Evolutionary conservation across 768 basidiomycete genomes (phyloP).

Genomic region (Austroboletus eburneus): DNA sequence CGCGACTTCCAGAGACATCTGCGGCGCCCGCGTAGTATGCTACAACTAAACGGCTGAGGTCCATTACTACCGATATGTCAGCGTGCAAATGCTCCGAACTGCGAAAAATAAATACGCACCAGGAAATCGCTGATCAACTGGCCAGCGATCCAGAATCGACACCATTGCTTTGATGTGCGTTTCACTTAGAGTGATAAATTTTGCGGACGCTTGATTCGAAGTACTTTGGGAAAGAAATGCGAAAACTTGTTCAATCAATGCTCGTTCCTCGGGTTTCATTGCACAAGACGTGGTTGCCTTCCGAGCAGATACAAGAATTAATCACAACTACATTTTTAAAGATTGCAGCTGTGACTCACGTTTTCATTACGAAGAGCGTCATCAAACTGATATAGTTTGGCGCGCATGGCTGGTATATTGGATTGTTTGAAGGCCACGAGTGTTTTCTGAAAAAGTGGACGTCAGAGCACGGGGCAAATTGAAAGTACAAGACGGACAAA

Average conservation of each 20-base stretch:
- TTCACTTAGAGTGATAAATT: slow-evolving; percentile 34
- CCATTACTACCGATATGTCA: slow-evolving; percentile 57
- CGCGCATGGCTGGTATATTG: slow-evolving; percentile 72
- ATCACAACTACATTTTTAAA: neutral
- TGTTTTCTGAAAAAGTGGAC: slow-evolving; percentile 41
- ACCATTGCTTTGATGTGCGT: slow-evolving; percentile 59
- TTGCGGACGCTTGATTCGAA: slow-evolving; percentile 29
- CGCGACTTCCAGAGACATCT: slow-evolving; percentile 38
- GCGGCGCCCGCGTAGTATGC: slow-evolving; percentile 58
- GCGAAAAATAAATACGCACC: slow-evolving; percentile 39
- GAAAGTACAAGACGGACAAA: slow-evolving; percentile 36
- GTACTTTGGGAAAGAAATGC: slow-evolving; percentile 50
- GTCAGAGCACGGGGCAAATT: neutral
- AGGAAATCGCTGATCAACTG: slow-evolving; percentile 66
- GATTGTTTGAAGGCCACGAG: slow-evolving; percentile 83
- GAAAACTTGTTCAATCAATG: slow-evolving; percentile 59
- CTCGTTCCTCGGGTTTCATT: slow-evolving; percentile 62
- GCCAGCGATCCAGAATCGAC: slow-evolving; percentile 71
- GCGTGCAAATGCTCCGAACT: neutral
- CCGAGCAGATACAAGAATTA: neutral
- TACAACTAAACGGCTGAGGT: slow-evolving; percentile 73
- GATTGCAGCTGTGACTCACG: slow-evolving; percentile 38
- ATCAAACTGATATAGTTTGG: slow-evolving; percentile 74
- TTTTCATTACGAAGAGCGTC: slow-evolving; percentile 63
- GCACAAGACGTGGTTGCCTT: slow-evolving; percentile 72